A percentile compares a stretch with the other conserved stretches of the same genome.
Evolutionary conservation across 371 early-diverging fungal genomes (phyloP).

Genomic region (Apophysomyces elegans): DNA sequence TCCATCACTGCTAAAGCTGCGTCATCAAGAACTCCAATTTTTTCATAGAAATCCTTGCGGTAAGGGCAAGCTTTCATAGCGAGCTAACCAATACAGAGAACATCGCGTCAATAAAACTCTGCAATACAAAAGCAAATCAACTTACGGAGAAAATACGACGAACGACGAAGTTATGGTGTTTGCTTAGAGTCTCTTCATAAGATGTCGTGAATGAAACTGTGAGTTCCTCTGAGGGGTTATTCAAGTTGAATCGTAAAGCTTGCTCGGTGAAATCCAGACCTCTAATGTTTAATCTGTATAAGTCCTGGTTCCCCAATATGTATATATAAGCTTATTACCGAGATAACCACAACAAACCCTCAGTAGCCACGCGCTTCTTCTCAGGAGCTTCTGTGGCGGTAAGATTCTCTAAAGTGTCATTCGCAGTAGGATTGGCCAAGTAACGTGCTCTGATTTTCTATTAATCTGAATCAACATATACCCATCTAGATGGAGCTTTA

Average conservation of each 20-base stretch:
- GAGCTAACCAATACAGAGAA: constrained; percentile 46
- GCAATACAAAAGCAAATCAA: neutral
- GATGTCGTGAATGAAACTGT: constrained; percentile 82
- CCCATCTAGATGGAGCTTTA: constrained; percentile 32
- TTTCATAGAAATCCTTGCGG: constrained; percentile 86
- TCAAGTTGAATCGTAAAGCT: constrained; percentile 74
- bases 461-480: neutral
- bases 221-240: constrained; percentile 78
- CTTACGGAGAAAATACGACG: constrained; percentile 81
- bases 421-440: constrained; percentile 62
- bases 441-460: constrained; percentile 86
- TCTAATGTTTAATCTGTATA: constrained; percentile 35
- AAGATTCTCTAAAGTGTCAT: constrained; percentile 83
- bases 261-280: constrained; percentile 89
- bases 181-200: constrained; percentile 78
- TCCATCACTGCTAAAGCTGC: constrained; percentile 60
- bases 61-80: constrained; percentile 96
- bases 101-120: neutral
- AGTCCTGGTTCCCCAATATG: neutral
- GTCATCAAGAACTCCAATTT: constrained; percentile 71
- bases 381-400: constrained; percentile 74
- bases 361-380: constrained; percentile 83
- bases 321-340: constrained; percentile 41
- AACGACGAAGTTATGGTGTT: constrained; percentile 84
- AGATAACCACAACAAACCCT: constrained; percentile 93